phyloP scores from a whole-genome alignment of 768 basidiomycete species.

The Phylloporus sp. region DNA sequence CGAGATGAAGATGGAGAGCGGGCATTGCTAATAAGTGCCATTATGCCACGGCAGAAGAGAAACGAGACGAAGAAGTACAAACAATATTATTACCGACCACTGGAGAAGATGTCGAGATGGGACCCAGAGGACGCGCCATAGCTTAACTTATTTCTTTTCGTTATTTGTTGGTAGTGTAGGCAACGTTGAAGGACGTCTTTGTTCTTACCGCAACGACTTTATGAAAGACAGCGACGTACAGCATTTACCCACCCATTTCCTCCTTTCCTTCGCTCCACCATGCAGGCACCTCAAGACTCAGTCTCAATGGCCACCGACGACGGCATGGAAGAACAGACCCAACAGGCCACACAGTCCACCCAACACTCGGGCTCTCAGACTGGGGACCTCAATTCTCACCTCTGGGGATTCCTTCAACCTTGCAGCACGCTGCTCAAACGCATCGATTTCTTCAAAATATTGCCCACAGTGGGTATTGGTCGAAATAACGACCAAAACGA shows the following conservation, averaged over 20 bases:
- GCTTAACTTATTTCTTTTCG: constrained; percentile 3
- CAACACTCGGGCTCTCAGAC: constrained; percentile 33
- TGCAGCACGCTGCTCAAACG: constrained; percentile 49
- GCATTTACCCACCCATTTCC: neutral
- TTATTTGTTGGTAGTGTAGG: constrained; percentile 6
- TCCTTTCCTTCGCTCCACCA: constrained; percentile 1
- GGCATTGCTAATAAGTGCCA: constrained; percentile 59
- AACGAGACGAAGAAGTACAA: constrained; percentile 80
- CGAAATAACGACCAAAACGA: constrained; percentile 45
- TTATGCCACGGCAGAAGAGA: constrained; percentile 76
- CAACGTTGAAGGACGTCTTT: constrained; percentile 17
- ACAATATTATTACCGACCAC: constrained; percentile 77
- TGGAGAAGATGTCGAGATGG: constrained; percentile 71
- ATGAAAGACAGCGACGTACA: neutral
- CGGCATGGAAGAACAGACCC: constrained; percentile 30
- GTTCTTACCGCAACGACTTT: constrained; percentile 14
- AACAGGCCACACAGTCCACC: constrained; percentile 40
- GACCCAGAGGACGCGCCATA: constrained; percentile 60
- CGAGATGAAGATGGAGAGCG: constrained; percentile 66
- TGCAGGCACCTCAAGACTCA: constrained; percentile 19
- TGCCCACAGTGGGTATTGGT: constrained; percentile 50
- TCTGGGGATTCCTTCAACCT: constrained; percentile 74
- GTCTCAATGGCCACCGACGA: constrained; percentile 28
- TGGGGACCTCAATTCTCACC: constrained; percentile 29
- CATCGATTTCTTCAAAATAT: constrained; percentile 59